Evolutionary conservation across 805 yeast species (phyloP).

Genomic region (Saccharomycopsis olivae): DNA sequence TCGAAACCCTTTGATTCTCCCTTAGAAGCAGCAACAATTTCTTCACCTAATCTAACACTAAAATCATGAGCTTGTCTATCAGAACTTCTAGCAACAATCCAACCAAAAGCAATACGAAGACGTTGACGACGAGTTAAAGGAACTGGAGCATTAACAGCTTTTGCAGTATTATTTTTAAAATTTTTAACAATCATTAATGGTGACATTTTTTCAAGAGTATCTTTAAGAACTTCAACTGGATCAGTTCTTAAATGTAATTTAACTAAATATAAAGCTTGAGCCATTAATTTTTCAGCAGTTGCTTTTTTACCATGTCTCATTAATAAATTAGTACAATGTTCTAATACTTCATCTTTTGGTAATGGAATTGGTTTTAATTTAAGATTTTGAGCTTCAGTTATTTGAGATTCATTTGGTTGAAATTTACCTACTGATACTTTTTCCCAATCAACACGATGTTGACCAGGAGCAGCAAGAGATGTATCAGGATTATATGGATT

Average conservation of each 20-base stretch:
- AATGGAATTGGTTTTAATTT: conserved; percentile 47
- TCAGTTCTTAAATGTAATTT: conserved; percentile 61
- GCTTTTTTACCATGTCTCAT: conserved; percentile 91
- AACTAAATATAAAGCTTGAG: conserved; percentile 71
- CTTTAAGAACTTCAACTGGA: conserved; percentile 68
- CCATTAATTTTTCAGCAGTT: conserved; percentile 60
- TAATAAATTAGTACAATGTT: conserved; percentile 71
- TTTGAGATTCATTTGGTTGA: conserved; percentile 57
- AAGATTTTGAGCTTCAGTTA: conserved; percentile 41
- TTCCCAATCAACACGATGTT: conserved; percentile 25
- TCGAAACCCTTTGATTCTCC: conserved; percentile 81
- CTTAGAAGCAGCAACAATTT: conserved; percentile 61
- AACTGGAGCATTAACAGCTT: conserved; percentile 67
- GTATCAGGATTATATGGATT: conserved; percentile 27
- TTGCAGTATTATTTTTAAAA: conserved; percentile 77
- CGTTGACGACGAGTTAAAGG: conserved; percentile 80
- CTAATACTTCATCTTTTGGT: conserved; percentile 57
- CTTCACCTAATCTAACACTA: conserved; percentile 86
- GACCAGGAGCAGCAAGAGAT: conserved; percentile 33
- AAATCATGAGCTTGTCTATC: conserved; percentile 73
- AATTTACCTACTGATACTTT: conserved; percentile 27
- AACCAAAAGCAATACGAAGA: conserved; percentile 73
- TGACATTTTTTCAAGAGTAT: conserved; percentile 68
- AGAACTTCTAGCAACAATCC: conserved; percentile 82
- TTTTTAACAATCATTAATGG: conserved; percentile 76